These are phyloP conservation scores for Barbatosphaeria neglecta DNA, from an alignment of 495 filamentous ascomycete species.

Conservation along the genomic window DNA sequence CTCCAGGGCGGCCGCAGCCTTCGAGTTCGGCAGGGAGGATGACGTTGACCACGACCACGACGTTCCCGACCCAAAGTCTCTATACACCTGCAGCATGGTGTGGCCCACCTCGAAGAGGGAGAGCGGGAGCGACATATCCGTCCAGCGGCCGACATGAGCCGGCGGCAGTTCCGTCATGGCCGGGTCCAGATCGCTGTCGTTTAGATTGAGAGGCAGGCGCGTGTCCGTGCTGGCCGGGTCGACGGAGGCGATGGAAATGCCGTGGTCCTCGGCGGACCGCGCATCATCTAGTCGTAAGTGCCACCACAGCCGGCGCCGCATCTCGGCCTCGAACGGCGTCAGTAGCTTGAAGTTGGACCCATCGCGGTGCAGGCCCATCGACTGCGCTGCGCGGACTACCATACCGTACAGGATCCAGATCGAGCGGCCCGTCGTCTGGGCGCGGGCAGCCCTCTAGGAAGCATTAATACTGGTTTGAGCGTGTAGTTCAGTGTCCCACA, in stretches of 20 bases:
- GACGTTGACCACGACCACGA: too few relatives aligned
- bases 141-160: conserved; percentile 31
- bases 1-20: not conserved
- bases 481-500: too few relatives aligned
- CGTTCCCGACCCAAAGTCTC: not conserved
- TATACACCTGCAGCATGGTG: not conserved
- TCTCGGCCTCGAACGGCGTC: conserved; percentile 24
- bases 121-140: conserved; percentile 42
- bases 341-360: conserved; percentile 31
- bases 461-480: conserved; percentile 10
- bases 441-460: conserved; percentile 28
- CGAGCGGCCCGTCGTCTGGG: conserved; percentile 1
- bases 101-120: not conserved
- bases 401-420: conserved; percentile 2
- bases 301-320: conserved; percentile 53
- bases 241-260: conserved; percentile 29
- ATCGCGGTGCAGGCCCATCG: conserved; percentile 11
- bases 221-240: conserved; percentile 11
- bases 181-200: conserved; percentile 29
- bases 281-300: conserved; percentile 43
- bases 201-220: conserved; percentile 24
- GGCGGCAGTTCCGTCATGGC: conserved; percentile 25
- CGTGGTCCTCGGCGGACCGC: conserved; percentile 39
- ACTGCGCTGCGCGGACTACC: not conserved
- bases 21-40: not conserved